phyloP scores from a whole-genome alignment of 179 eudicot genomes.

The Pouteria campechiana region DNA sequence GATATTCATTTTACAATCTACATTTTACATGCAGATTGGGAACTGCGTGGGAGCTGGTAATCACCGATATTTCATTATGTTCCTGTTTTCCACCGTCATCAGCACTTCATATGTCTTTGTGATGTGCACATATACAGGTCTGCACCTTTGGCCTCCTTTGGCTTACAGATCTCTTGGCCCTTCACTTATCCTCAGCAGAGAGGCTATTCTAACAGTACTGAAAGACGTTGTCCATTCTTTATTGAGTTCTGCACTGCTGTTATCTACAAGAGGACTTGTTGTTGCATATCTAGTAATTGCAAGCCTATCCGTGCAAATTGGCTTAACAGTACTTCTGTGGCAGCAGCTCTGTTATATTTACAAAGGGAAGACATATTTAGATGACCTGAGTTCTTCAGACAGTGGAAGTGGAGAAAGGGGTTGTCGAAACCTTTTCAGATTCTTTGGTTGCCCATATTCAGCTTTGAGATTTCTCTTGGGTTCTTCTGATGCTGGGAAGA shows the following conservation, averaged over 20 bases:
- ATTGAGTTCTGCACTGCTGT: constrained; percentile 45
- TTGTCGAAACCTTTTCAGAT: constrained; percentile 58
- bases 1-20: no score
- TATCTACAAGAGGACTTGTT: constrained; percentile 64
- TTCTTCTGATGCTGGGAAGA: constrained; percentile 44
- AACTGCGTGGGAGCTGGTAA: constrained; percentile 93
- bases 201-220: constrained; percentile 15
- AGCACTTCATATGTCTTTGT: constrained; percentile 55
- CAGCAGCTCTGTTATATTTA: constrained; percentile 84
- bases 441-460: constrained; percentile 55
- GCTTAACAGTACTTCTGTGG: constrained; percentile 81
- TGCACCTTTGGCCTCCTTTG: constrained; percentile 47
- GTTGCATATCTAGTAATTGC: constrained; percentile 77
- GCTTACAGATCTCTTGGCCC: constrained; percentile 8
- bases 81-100: constrained; percentile 60
- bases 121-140: constrained; percentile 41
- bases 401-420: constrained; percentile 40
- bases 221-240: constrained; percentile 34
- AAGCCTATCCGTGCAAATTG: constrained; percentile 68
- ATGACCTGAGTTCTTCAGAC: constrained; percentile 45
- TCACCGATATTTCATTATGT: constrained; percentile 61
- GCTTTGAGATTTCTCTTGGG: constrained; percentile 36
- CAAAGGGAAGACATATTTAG: constrained; percentile 71
- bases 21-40: constrained; percentile 62
- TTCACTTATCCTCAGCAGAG: constrained; percentile 9